Base-by-base conservation (phyloP, 768 basidiomycete species). In the Candolleomyces aberdarensis region DNA sequence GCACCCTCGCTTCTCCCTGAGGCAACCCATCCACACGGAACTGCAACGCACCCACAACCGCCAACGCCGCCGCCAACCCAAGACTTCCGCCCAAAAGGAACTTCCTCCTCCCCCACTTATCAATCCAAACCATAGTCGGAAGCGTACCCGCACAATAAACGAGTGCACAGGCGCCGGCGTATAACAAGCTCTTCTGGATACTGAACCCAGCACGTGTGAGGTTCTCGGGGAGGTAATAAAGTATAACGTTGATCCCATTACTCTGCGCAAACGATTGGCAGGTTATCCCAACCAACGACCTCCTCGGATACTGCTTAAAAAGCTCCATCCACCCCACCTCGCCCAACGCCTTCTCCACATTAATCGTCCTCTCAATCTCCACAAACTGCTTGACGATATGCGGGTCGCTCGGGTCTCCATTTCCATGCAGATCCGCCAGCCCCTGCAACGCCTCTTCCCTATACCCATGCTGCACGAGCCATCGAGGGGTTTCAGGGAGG, bases 351-450 rank as follows among this genome's bases (percentile, higher is more conserved):
- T 71, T 60, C 69, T 81, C 66, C 71, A 72, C 58, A 3, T 62
- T 53, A 13, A 72, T 69, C 9, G 69, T 41, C 70, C 76, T 66
- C 75, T 74, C 73, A 39, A 73, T 73, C 56, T 82, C 80, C 57
- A 80, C 76, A 63, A 76, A 85, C 9, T 81, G 78, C 43, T 73
- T 74, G n/a, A 74, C 72, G 54, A 85, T 78, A 32, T 69, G 66
- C 5, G 71, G 73, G 64, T 79, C 75, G 62, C 76, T 71, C 11
- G 72, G 62, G 64, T 86, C 79, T 36, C 85, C 84, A 0, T 65
- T 68, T 0, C 78, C 82, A 60, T 86, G 84, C 17, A 86, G 74
- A 65, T 86, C 84, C n/a, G 85, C 84, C 19, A 87, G 75, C 43
- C 80, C 76, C 19, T 67, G 71, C 13, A 85, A 70, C 1, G 81